phyloP scores from a whole-genome alignment of 306 rosid genomes.

The Rosa lucieae region DNA sequence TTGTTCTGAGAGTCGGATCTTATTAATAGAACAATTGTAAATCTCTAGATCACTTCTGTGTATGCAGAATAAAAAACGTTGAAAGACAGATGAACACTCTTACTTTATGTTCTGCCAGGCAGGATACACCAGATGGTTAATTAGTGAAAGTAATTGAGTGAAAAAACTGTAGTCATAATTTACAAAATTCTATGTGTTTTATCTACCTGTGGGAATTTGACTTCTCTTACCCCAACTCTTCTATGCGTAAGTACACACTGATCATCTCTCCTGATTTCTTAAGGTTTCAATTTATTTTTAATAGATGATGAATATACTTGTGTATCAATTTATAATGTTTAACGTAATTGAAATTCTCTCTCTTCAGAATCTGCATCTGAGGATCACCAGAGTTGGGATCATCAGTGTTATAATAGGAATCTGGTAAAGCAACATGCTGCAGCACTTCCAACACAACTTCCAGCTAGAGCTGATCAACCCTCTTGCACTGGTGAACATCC shows the following conservation, averaged over 20 bases:
- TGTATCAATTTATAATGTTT: slow-evolving; percentile 22
- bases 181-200: not conserved
- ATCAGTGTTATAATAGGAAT: slow-evolving; percentile 54
- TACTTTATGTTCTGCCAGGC: not conserved
- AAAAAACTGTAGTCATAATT: not conserved
- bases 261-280: slow-evolving; percentile 16
- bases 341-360: slow-evolving; percentile 15
- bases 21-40: not conserved
- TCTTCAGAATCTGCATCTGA: slow-evolving; percentile 51
- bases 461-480: slow-evolving; percentile 86
- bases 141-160: not conserved
- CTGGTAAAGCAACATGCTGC: slow-evolving; percentile 49
- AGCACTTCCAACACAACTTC: slow-evolving; percentile 85
- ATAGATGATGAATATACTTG: not conserved
- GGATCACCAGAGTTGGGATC: slow-evolving; percentile 58
- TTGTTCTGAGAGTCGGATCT: not conserved
- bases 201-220: not conserved
- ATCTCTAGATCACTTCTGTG: not conserved
- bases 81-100: not conserved
- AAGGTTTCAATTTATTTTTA: slow-evolving; percentile 8
- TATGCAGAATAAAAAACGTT: not conserved
- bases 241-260: slow-evolving; percentile 10
- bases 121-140: not conserved
- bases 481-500: slow-evolving; percentile 67
- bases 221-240: not conserved